Conservation (phyloP, 1,139 yeast genomes). For the Chernovozyma aurita region DNA sequence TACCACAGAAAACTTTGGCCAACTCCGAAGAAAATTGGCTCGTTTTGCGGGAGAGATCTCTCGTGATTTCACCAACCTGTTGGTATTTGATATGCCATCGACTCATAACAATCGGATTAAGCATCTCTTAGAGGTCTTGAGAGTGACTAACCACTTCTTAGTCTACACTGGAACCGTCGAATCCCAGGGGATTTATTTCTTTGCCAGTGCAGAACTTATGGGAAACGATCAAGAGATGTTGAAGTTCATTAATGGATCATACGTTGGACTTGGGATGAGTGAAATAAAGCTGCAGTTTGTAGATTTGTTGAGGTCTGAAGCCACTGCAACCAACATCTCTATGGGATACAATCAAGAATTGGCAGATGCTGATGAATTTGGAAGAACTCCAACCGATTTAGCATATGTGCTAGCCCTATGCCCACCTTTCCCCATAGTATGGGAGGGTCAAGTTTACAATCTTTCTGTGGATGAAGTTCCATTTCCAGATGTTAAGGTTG, state of each 20-base stretch:
- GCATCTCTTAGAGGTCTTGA: constrained; percentile 52
- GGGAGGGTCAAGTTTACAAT: constrained; percentile 81
- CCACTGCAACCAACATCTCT: neutral
- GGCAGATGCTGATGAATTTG: neutral
- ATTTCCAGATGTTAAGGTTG: constrained; percentile 52
- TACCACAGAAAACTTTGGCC: constrained; percentile 80
- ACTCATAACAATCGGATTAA: constrained; percentile 49
- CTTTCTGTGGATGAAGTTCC: constrained; percentile 47
- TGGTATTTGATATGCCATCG: constrained; percentile 55
- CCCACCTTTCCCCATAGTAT: constrained; percentile 80
- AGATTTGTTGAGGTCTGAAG: constrained; percentile 20
- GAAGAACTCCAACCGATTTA: constrained; percentile 21
- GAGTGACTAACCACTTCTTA: constrained; percentile 68
- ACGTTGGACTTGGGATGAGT: constrained; percentile 33
- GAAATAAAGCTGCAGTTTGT: constrained; percentile 26
- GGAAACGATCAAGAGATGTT: constrained; percentile 41
- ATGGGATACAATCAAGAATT: constrained; percentile 9
- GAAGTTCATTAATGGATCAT: constrained; percentile 40
- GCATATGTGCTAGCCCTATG: constrained; percentile 73
- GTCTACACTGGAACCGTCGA: constrained; percentile 74
- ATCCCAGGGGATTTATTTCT: constrained; percentile 68
- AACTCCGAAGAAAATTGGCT: constrained; percentile 76
- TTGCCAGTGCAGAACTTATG: constrained; percentile 59
- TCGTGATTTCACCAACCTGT: constrained; percentile 71
- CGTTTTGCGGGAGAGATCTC: constrained; percentile 71